Conservation (phyloP, 83 land plant species). For the Larix sibirica region DNA sequence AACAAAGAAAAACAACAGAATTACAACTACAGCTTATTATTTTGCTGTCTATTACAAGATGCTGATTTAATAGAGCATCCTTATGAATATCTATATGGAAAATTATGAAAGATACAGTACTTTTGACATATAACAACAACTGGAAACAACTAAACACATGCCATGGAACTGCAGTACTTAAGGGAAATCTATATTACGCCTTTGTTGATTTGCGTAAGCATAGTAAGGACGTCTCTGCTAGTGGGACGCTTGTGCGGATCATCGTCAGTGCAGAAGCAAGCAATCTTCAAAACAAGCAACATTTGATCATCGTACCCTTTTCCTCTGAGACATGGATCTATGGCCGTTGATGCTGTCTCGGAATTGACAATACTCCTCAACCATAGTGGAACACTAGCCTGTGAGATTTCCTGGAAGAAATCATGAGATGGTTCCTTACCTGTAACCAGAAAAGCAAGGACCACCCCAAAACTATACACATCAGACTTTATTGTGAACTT, state of each 20-base stretch:
- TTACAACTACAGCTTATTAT: no score
- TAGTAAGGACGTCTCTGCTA: constrained; percentile 63
- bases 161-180: no score
- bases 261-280: constrained; percentile 70
- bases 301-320: constrained; percentile 66
- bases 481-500: constrained; percentile 84
- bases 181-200: no score
- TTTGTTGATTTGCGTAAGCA: constrained; percentile 57
- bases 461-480: constrained; percentile 79
- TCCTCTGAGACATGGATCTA: constrained; percentile 55
- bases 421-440: constrained; percentile 73
- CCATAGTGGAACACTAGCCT: constrained; percentile 72
- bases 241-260: constrained; percentile 64
- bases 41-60: no score
- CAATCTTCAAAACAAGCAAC: constrained; percentile 67
- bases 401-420: constrained; percentile 53
- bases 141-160: no score
- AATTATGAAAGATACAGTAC: no score
- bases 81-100: no score
- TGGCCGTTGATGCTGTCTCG: constrained; percentile 34
- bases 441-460: constrained; percentile 64
- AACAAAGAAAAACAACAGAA: no score
- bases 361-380: constrained; percentile 48
- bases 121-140: no score
- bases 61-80: no score